Conservation (phyloP, 1,284 basidiomycete species). For the Athelia psychrophila region DNA sequence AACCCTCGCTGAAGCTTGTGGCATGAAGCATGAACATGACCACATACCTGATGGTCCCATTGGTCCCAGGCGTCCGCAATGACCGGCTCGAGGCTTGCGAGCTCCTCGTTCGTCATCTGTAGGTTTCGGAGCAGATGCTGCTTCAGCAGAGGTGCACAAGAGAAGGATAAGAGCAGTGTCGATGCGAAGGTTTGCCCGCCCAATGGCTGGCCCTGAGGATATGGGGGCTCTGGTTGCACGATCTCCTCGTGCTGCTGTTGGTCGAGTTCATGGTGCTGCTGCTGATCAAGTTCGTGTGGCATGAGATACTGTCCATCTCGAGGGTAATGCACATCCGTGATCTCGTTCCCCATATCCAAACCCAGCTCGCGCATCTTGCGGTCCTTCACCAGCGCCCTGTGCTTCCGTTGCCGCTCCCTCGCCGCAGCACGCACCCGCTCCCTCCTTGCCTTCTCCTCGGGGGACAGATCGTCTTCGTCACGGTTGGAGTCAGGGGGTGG, state of each 20-base stretch:
- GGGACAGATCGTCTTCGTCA: constrained; percentile 46
- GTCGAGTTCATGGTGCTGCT: constrained; percentile 52
- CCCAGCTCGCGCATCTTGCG: constrained; percentile 76
- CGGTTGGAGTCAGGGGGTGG: constrained; percentile 17
- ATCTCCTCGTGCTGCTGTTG: constrained; percentile 26
- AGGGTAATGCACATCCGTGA: constrained; percentile 60
- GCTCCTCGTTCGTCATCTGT: constrained; percentile 72
- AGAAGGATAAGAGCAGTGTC: constrained; percentile 66
- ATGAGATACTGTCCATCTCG: constrained; percentile 52
- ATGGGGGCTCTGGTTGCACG: constrained; percentile 39
- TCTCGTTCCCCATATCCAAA: constrained; percentile 69
- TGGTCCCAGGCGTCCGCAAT: constrained; percentile 81
- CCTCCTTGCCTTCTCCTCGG: constrained; percentile 61
- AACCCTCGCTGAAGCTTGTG: too few relatives aligned
- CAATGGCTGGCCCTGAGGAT: constrained; percentile 39
- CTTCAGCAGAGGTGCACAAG: constrained; percentile 68
- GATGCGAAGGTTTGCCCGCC: constrained; percentile 74
- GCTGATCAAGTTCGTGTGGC: constrained; percentile 29
- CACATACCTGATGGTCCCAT: constrained; percentile 73
- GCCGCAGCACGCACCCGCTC: constrained; percentile 71
- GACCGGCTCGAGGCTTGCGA: constrained; percentile 72
- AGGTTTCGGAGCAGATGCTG: constrained; percentile 69
- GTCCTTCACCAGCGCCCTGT: constrained; percentile 72
- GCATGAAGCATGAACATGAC: constrained; percentile 5
- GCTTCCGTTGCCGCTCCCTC: constrained; percentile 74